phyloP scores from a whole-genome alignment of 2,329 filamentous ascomycete species.

The Alternaria sp. region DNA sequence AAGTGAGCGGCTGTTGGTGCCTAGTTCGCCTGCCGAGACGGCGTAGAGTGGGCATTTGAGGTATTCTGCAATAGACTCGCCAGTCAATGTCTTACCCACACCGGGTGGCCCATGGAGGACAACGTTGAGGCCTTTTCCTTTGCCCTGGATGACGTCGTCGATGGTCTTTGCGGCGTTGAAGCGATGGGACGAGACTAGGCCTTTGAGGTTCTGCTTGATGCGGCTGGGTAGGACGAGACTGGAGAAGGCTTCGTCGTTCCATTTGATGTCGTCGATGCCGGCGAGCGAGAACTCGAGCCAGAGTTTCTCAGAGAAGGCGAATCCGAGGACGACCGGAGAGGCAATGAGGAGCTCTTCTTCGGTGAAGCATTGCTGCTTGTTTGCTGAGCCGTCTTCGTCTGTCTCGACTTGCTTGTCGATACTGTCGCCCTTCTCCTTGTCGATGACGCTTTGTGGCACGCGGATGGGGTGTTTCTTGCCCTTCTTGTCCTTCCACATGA shows the following conservation, averaged over 20 bases:
- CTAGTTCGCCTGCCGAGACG: constrained; percentile 81
- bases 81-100: constrained; percentile 87
- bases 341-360: constrained; percentile 86
- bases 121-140: constrained; percentile 82
- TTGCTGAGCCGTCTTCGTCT: constrained; percentile 41
- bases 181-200: constrained; percentile 83
- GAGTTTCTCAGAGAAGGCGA: constrained; percentile 84
- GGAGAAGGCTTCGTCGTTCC: constrained; percentile 83
- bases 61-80: constrained; percentile 83
- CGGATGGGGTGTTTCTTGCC: constrained; percentile 60
- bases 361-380: constrained; percentile 64
- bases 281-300: constrained; percentile 90
- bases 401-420: constrained; percentile 52
- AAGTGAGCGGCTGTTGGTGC: constrained; percentile 73
- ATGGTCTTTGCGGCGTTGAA: constrained; percentile 82
- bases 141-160: constrained; percentile 74
- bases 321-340: constrained; percentile 84
- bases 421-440: constrained; percentile 57
- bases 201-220: constrained; percentile 72
- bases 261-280: constrained; percentile 78
- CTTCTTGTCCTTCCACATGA: constrained; percentile 56
- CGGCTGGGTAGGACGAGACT: constrained; percentile 74
- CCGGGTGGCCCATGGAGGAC: constrained; percentile 81
- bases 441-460: constrained; percentile 52
- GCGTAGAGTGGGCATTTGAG: constrained; percentile 83